These are phyloP conservation scores for Durotheca rogersii DNA, from an alignment of 495 filamentous ascomycete species.

Conservation along the genomic window DNA sequence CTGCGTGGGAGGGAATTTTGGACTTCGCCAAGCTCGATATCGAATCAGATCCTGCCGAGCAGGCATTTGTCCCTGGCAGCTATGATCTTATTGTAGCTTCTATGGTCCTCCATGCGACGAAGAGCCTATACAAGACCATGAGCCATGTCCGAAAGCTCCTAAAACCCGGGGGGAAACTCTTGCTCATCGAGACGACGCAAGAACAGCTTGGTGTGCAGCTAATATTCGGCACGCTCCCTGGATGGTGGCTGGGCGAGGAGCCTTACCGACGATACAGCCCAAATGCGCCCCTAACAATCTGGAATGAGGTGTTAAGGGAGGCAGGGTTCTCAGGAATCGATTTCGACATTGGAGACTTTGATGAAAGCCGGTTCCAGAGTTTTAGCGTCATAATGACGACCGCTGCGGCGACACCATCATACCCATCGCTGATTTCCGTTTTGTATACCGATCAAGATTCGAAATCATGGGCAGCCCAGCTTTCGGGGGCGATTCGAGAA, in stretches of 20 bases:
- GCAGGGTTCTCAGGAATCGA: conserved; percentile 18
- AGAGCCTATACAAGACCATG: conserved; percentile 27
- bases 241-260: conserved; percentile 49
- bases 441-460: no score
- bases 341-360: conserved; percentile 28
- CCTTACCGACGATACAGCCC: conserved; percentile 43
- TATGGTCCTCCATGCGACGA: conserved; percentile 49
- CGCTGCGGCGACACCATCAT: background rate
- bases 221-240: conserved; percentile 40
- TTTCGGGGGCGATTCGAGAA: background rate
- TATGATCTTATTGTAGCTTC: conserved; percentile 55
- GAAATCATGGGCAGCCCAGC: conserved; percentile 12
- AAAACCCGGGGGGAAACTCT: conserved; percentile 35
- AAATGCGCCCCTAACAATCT: conserved; percentile 26
- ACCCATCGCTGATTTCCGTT: no score
- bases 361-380: conserved; percentile 1
- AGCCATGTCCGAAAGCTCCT: conserved; percentile 31
- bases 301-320: conserved; percentile 2
- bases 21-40: conserved; percentile 48
- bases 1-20: conserved; percentile 34
- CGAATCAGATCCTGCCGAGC: conserved; percentile 40
- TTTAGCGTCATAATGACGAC: conserved; percentile 15
- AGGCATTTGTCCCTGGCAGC: conserved; percentile 42
- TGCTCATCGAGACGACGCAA: conserved; percentile 39
- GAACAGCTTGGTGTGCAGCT: conserved; percentile 35